These are phyloP conservation scores for Penicillium concentricum DNA, from an alignment of 2,329 filamentous ascomycete species.

Conservation along the genomic window DNA sequence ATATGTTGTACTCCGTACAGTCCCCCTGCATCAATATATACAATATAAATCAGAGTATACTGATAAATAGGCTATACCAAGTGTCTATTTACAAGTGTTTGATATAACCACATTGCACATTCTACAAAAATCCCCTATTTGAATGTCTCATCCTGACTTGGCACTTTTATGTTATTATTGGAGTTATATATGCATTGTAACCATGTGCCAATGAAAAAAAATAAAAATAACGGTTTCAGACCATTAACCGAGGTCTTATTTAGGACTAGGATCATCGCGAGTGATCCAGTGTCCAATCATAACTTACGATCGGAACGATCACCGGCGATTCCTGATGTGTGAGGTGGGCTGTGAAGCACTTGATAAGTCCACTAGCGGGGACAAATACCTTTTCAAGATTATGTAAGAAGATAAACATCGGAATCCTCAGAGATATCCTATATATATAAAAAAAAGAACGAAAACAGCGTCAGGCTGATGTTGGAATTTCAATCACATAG, in stretches of 20 bases:
- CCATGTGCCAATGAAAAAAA: too few relatives aligned
- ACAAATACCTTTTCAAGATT: not conserved
- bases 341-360: not conserved
- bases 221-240: too few relatives aligned
- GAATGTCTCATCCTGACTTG: too few relatives aligned
- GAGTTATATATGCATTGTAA: too few relatives aligned
- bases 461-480: slow-evolving; percentile 9
- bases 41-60: too few relatives aligned
- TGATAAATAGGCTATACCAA: too few relatives aligned
- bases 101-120: too few relatives aligned
- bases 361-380: too few relatives aligned
- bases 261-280: not conserved
- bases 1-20: not conserved
- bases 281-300: not conserved
- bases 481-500: slow-evolving; percentile 8
- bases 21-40: not conserved
- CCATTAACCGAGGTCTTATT: not conserved
- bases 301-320: not conserved
- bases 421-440: too few relatives aligned
- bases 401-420: not conserved
- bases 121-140: too few relatives aligned
- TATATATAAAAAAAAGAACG: not conserved
- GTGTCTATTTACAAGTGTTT: too few relatives aligned
- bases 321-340: not conserved
- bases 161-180: too few relatives aligned